These are phyloP conservation scores for Cyclotella kingstonii DNA, from an alignment of 108 stramenopile species.

Conservation along the genomic window DNA sequence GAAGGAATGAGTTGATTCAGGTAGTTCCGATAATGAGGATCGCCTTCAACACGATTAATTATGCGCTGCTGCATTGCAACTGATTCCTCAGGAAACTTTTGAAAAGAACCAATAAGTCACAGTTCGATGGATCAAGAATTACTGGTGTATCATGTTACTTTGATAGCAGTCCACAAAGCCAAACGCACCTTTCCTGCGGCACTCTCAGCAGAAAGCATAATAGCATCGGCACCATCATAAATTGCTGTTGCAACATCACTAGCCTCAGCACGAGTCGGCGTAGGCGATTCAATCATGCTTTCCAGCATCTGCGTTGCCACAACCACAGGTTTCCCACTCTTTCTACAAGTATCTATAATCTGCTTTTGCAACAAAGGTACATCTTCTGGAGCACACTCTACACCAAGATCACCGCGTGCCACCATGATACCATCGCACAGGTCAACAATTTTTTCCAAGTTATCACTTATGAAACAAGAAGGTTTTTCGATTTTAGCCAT, in stretches of 20 bases:
- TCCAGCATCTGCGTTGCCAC: conserved; percentile 89
- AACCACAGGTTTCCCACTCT: conserved; percentile 86
- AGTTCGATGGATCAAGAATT: neutral
- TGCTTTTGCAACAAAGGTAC: conserved; percentile 95
- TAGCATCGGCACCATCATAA: conserved; percentile 87
- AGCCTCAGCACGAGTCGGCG: conserved; percentile 84
- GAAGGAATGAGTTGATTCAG: conserved; percentile 36
- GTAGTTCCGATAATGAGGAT: conserved; percentile 50
- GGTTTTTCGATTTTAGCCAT: conserved; percentile 89
- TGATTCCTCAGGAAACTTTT: conserved; percentile 51
- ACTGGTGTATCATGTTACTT: neutral
- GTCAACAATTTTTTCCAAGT: conserved; percentile 71
- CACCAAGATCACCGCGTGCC: conserved; percentile 92
- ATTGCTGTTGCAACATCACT: conserved; percentile 87
- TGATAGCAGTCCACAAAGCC: neutral
- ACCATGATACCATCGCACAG: conserved; percentile 75
- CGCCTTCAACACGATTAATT: conserved; percentile 79
- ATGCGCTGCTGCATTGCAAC: conserved; percentile 86
- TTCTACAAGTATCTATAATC: conserved; percentile 91
- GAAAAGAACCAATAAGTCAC: neutral
- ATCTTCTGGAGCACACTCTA: conserved; percentile 93
- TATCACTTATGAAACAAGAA: conserved; percentile 56
- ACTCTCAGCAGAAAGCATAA: conserved; percentile 85
- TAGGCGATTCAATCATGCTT: conserved; percentile 77
- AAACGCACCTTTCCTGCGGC: conserved; percentile 68